phyloP scores from a whole-genome alignment of 2,329 filamentous ascomycete genomes.

The Pochonia chlamydosporia region DNA sequence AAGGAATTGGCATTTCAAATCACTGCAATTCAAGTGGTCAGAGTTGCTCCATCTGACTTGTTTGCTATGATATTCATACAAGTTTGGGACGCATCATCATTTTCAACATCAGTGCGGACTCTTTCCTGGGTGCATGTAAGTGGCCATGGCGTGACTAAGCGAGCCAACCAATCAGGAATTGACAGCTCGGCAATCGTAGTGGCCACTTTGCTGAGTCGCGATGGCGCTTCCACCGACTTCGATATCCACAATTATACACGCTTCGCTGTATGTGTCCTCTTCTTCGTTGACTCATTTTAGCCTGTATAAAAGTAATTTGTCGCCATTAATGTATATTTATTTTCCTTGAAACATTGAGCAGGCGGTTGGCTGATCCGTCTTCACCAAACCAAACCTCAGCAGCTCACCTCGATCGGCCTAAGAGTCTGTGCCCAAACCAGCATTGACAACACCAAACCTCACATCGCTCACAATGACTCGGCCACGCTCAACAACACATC shows the following conservation, averaged over 20 bases:
- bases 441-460: too few species aligned
- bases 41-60: too few species aligned
- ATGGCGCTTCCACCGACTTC: not conserved
- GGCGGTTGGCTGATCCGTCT: not conserved
- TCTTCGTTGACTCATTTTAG: constrained; percentile 11
- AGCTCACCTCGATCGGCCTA: too few species aligned
- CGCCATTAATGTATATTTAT: not conserved
- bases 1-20: too few species aligned
- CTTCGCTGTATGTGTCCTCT: constrained; percentile 13
- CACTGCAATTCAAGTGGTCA: too few species aligned
- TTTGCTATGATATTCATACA: too few species aligned
- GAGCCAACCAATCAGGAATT: not conserved
- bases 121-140: too few species aligned
- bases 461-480: not conserved
- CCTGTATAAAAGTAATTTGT: not conserved
- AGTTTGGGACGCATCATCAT: too few species aligned
- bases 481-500: constrained; percentile 3
- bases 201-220: too few species aligned
- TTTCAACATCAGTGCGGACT: too few species aligned
- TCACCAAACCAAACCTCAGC: not conserved
- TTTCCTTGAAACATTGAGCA: not conserved
- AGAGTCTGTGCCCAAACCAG: too few species aligned
- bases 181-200: not conserved
- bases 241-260: constrained; percentile 1
- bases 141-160: constrained; percentile 1